Conservation (phyloP, 2,329 filamentous ascomycete genomes). For the Myriosclerotinia scirpicola region DNA sequence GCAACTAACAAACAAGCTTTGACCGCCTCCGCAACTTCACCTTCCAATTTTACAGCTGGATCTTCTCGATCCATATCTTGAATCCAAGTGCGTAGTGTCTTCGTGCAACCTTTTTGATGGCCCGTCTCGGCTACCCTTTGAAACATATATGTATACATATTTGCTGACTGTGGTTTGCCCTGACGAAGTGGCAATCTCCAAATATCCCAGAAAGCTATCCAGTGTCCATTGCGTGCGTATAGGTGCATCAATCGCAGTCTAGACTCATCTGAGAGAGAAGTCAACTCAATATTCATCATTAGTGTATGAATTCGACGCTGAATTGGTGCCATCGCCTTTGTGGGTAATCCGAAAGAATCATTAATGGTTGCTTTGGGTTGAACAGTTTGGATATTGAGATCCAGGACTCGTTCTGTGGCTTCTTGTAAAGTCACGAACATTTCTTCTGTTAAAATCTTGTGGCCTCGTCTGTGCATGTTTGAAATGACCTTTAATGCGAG, state of each 20-base stretch:
- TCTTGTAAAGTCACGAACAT: conserved; percentile 37
- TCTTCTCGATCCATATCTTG: conserved; percentile 59
- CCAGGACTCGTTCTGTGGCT: conserved; percentile 23
- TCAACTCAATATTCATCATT: conserved; percentile 48
- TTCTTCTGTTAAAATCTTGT: conserved; percentile 43
- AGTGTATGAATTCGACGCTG: conserved; percentile 44
- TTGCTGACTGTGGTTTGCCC: conserved; percentile 49
- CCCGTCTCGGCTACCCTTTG: conserved; percentile 47
- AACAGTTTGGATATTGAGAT: conserved; percentile 27
- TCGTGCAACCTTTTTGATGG: conserved; percentile 48
- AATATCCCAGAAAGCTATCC: conserved; percentile 59
- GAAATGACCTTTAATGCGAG: conserved; percentile 46
- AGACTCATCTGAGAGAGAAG: conserved; percentile 45
- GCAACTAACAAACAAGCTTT: conserved; percentile 55
- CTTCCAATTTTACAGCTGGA: conserved; percentile 49
- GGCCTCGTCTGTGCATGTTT: conserved; percentile 45
- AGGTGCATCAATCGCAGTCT: conserved; percentile 47
- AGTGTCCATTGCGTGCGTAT: conserved; percentile 51
- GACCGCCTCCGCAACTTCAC: conserved; percentile 49
- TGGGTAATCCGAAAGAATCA: conserved; percentile 33
- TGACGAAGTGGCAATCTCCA: conserved; percentile 58
- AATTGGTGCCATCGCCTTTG: conserved; percentile 26
- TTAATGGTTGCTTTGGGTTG: conserved; percentile 33
- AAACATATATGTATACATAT: conserved; percentile 58
- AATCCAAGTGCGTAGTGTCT: conserved; percentile 54